Base-by-base conservation (phyloP, 306 rosid genomes). In the Begonia fuchsioides region DNA sequence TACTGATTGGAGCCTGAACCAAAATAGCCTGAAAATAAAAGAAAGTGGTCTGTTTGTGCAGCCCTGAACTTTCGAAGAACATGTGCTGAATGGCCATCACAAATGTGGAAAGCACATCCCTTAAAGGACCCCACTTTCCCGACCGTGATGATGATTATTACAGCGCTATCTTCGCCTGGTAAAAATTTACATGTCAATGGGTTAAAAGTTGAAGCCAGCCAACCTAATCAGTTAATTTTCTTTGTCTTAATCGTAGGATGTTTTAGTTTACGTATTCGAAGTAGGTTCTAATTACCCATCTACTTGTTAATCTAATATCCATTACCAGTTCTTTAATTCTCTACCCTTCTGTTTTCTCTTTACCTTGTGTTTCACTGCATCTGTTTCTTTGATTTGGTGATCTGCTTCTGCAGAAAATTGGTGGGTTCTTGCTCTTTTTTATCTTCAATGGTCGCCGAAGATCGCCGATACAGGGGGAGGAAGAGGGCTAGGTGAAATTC, bases 381-480 rank as follows among this genome's bases (percentile, higher is more conserved):
- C n/a, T n/a, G n/a, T n/a, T n/a, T n/a, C n/a, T n/a, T n/a, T n/a
- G n/a, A n/a, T 81, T 85, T 76, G 87, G 78, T 90, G 94, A 84
- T 90, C 95, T 84, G 82, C 83, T 84, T 57, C 78, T 58, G 69
- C 54, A 67, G 65, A 75, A 60, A 62, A 73, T 65, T 72, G 66
- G 63, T 65, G 26, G 26, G 26, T 19, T 19, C 26, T 4, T 19
- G 4, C 80, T 73, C 80, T 83, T 81, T 78, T 70, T 76, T 51
- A 58, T 55, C 72, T 64, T 54, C 43, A 53, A 77, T 71, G 75
- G 58, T 45, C 60, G 59, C 53, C 48, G 70, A 60, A 44, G 67
- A 69, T 76, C 73, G 60, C 54, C 58, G 51, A 43, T 43, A 47
- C 53, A 52, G 47, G 47, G 61, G 49, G 62, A 55, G 47, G 20